Evolutionary conservation across 2,329 filamentous ascomycete genomes (phyloP).

Genomic region (Trichoderma sp.): DNA sequence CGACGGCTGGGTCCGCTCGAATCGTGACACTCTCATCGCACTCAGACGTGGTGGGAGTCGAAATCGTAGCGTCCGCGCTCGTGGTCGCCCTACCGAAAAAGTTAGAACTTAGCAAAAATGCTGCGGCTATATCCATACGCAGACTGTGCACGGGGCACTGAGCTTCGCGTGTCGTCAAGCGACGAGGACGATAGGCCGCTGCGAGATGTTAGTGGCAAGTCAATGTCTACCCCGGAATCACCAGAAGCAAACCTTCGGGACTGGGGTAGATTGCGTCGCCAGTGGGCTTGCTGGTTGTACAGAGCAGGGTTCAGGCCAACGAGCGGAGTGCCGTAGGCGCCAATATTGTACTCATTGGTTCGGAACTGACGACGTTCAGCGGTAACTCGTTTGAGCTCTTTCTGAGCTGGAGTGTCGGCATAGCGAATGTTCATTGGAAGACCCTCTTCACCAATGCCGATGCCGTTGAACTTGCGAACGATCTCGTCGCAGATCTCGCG

Average conservation of each 20-base stretch:
- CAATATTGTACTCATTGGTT: slow-evolving; percentile 88
- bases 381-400: slow-evolving; percentile 93
- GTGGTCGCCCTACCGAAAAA: slow-evolving; percentile 34
- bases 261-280: slow-evolving; percentile 33
- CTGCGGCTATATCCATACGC: slow-evolving; percentile 35
- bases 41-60: slow-evolving; percentile 44
- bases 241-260: slow-evolving; percentile 32
- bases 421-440: slow-evolving; percentile 92
- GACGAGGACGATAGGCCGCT: slow-evolving; percentile 31
- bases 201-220: slow-evolving; percentile 13
- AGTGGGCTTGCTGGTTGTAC: slow-evolving; percentile 38
- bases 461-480: slow-evolving; percentile 81
- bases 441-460: slow-evolving; percentile 70
- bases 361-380: slow-evolving; percentile 94
- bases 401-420: slow-evolving; percentile 94
- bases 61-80: slow-evolving; percentile 39
- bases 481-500: slow-evolving; percentile 89
- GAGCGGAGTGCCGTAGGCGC: slow-evolving; percentile 62
- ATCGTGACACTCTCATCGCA: slow-evolving; percentile 55
- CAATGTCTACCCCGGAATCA: not conserved
- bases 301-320: slow-evolving; percentile 50
- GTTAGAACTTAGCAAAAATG: slow-evolving; percentile 34
- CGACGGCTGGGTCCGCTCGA: slow-evolving; percentile 48
- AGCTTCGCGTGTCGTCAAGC: slow-evolving; percentile 32
- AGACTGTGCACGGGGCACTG: slow-evolving; percentile 34